Base-by-base conservation (phyloP, 352 stramenopile genomes). In the Phytophthora boehmeriae region DNA sequence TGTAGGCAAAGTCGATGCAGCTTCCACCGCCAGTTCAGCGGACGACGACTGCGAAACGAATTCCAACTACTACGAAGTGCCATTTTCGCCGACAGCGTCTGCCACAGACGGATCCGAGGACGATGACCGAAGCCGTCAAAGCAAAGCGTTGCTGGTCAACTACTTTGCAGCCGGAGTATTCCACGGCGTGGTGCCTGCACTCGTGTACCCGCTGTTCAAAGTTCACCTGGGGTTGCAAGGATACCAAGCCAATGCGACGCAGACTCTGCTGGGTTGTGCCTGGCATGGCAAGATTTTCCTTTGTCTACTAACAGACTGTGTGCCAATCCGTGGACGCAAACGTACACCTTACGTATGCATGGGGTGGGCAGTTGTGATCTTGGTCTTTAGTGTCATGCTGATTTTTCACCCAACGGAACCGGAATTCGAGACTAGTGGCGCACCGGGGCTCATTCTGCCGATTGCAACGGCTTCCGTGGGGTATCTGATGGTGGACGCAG, bases 151-250 rank as follows among this genome's bases (percentile, higher is more conserved):
- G 8, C 63, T 92, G 30, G 50, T 87, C 52, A 87, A 91, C 41
- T 92, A 91, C 52, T 85, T 85, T 23, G 72, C 78, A 8, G 83
- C 88, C 25, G 85, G 83, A 8, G 66, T 90, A 23, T 81, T 92
- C 63, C 86, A 91, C 51, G 79, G 83, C 25, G 68, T 80, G 14
- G 72, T 90, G 25, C 79, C 83, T 4, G 79, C 83, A 11, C 61
- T 94, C 5, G 77, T 89, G 1, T 90, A 90, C 47, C 85, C 85
- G 32, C 63, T 94, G 23, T 88, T 92, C 66, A 90, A 90, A 54
- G 75, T 86, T 55, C 85, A 86, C 25, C 64, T 92, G 2, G 71
- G 76, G 5, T 56, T 91, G 19, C 61, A 93, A 59, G 73, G 81
- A 23, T 89, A 88, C 46, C 79, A 91, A 63, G 72, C 79, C 25